A percentile compares a stretch with the other conserved stretches of the same genome.
phyloP scores from a whole-genome alignment of 1,284 basidiomycete species.

The Earliella scabrosa region DNA sequence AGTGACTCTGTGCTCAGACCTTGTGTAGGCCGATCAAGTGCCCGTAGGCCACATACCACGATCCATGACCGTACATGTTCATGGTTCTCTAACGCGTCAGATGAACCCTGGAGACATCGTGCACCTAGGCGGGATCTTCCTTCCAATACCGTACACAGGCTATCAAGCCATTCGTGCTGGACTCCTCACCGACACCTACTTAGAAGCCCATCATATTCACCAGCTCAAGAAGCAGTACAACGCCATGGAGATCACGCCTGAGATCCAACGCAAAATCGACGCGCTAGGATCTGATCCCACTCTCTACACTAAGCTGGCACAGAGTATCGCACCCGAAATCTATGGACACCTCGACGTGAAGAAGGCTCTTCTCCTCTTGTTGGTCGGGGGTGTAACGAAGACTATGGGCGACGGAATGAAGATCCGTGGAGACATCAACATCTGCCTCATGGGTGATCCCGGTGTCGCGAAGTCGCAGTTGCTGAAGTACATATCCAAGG shows the following conservation, averaged over 20 bases:
- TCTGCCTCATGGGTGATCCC: conserved; percentile 99
- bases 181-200: conserved; percentile 95
- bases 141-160: conserved; percentile 90
- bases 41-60: conserved; percentile 99
- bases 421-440: conserved; percentile 97
- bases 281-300: conserved; percentile 77
- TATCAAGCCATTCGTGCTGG: conserved; percentile 93
- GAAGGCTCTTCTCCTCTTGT: conserved; percentile 91
- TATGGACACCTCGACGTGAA: conserved; percentile 99
- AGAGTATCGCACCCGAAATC: conserved; percentile 97
- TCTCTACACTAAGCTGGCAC: conserved; percentile 85
- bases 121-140: conserved; percentile 88
- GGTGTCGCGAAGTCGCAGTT: conserved; percentile 99
- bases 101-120: conserved; percentile 98
- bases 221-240: conserved; percentile 98
- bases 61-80: conserved; percentile 95
- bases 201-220: conserved; percentile 89
- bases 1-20: background rate
- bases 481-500: conserved; percentile 98
- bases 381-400: conserved; percentile 97
- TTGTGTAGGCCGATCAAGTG: conserved; percentile 92
- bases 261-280: conserved; percentile 76
- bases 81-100: conserved; percentile 87
- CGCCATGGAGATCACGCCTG: conserved; percentile 91
- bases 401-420: conserved; percentile 97